These are phyloP conservation scores for Kluyveromyces sp. DNA, from an alignment of 1,139 yeast genomes.

Conservation along the genomic window DNA sequence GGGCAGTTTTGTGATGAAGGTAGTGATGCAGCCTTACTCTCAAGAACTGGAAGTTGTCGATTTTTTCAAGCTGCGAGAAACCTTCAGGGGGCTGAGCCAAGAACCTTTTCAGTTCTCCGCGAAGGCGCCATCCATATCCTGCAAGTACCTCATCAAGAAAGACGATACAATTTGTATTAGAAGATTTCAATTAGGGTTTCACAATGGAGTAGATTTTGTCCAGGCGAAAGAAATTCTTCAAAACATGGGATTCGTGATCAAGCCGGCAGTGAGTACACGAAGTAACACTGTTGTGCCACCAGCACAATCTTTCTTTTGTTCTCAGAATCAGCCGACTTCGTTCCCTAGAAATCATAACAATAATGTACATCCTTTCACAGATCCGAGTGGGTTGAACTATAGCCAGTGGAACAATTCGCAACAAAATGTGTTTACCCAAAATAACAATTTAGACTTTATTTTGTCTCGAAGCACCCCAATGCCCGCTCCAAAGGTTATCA, in stretches of 20 bases:
- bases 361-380: not conserved
- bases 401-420: not conserved
- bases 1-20: constrained; percentile 4
- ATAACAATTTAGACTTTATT: constrained; percentile 2
- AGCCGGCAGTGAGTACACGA: constrained; percentile 8
- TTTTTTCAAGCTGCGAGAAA: constrained; percentile 1
- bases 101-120: constrained; percentile 20
- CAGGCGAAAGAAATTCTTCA: constrained; percentile 11
- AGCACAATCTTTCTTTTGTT: not conserved
- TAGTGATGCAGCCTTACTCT: constrained; percentile 11
- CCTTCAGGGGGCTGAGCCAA: constrained; percentile 1
- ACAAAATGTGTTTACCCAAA: not conserved
- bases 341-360: not conserved
- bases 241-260: constrained; percentile 14
- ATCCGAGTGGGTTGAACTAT: not conserved
- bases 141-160: constrained; percentile 19
- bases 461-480: constrained; percentile 3
- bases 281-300: constrained; percentile 2
- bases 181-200: constrained; percentile 24
- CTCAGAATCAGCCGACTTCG: not conserved
- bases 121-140: constrained; percentile 22
- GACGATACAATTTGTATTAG: constrained; percentile 10
- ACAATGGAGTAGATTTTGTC: constrained; percentile 14
- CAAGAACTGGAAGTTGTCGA: constrained; percentile 10
- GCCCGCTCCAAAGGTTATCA: not conserved